Conservation (phyloP, 2,329 filamentous ascomycete genomes). For the Fusarium annulatum region DNA sequence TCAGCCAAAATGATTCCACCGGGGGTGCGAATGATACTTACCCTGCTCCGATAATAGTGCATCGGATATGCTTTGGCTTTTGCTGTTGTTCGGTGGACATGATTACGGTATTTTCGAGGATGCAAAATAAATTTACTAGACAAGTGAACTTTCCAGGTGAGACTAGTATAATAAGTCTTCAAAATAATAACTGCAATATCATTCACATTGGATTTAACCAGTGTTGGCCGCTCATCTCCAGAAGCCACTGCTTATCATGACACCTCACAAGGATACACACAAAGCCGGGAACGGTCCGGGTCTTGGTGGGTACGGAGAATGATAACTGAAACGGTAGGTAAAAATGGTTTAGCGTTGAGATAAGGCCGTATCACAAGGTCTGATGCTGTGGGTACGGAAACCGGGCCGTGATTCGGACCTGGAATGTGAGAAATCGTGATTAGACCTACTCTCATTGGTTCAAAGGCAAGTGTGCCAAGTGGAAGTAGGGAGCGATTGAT, state of each 20-base stretch:
- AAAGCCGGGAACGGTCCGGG: background rate
- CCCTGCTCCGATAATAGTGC: background rate
- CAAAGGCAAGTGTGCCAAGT: too few relatives aligned
- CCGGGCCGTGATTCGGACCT: background rate
- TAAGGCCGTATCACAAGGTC: background rate
- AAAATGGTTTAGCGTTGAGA: background rate
- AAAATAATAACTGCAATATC: background rate
- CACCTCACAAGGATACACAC: background rate
- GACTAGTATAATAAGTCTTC: accelerated
- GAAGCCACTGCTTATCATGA: background rate
- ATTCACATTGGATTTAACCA: too few relatives aligned
- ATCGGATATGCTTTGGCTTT: background rate
- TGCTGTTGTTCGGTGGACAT: background rate
- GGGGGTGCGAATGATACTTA: accelerated
- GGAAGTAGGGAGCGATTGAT: background rate
- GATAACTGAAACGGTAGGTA: accelerated
- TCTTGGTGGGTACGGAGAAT: background rate
- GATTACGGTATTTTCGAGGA: background rate
- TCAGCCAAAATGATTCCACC: accelerated
- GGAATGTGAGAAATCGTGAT: background rate
- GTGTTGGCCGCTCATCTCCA: background rate
- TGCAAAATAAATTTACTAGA: too few relatives aligned
- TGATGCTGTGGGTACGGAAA: background rate
- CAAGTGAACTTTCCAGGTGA: too few relatives aligned
- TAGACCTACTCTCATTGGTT: background rate